Conservation (phyloP, 768 basidiomycete species). For the Fomitopsis serialis region DNA sequence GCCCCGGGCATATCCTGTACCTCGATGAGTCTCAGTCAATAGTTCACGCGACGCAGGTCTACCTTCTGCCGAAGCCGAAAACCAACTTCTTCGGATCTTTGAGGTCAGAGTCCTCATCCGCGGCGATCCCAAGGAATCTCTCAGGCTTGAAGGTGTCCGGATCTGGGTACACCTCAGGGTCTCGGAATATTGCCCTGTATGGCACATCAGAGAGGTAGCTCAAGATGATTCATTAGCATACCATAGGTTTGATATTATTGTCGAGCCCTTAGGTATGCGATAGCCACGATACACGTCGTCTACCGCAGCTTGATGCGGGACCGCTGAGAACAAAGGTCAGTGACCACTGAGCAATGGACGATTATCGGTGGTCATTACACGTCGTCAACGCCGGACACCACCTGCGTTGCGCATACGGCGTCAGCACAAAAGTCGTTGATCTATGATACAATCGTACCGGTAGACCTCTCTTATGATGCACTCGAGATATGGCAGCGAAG, state of each 20-base stretch:
- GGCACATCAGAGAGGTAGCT: background rate
- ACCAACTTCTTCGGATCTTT: background rate
- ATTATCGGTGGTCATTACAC: background rate
- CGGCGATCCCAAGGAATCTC: conserved; percentile 3
- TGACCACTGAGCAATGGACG: background rate
- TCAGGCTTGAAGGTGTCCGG: conserved; percentile 9
- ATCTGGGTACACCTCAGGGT: conserved; percentile 7
- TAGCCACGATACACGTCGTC: conserved; percentile 10
- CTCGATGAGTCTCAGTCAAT: background rate
- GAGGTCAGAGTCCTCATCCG: background rate
- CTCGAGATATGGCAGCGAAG: conserved; percentile 36
- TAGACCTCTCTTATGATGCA: conserved; percentile 33
- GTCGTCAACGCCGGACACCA: background rate
- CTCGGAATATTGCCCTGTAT: conserved; percentile 6
- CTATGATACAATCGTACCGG: conserved; percentile 10
- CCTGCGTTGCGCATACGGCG: background rate
- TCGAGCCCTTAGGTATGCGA: conserved; percentile 9
- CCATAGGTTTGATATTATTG: conserved; percentile 15
- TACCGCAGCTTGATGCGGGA: background rate
- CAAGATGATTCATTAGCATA: background rate
- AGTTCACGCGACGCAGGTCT: background rate
- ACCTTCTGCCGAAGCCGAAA: background rate
- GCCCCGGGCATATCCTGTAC: conserved; percentile 9
- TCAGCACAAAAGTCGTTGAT: background rate
- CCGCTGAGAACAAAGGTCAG: background rate